Conservation (phyloP, 345 rosid species). For the Salix purpurea region DNA sequence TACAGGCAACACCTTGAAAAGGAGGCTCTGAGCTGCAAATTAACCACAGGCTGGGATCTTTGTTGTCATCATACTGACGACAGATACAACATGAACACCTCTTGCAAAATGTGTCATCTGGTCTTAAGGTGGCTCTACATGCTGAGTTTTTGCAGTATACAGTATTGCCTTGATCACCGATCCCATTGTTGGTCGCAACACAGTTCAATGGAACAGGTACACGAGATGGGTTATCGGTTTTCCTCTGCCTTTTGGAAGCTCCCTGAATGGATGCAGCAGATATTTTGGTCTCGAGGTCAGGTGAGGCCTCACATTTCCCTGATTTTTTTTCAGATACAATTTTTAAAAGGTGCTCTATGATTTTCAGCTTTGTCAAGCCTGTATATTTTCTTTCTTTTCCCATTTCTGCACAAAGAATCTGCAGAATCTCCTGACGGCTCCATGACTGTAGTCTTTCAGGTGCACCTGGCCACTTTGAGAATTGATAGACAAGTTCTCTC, state of each 20-base stretch:
- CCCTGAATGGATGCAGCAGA: slow-evolving; percentile 33
- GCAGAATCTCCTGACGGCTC: slow-evolving; percentile 91
- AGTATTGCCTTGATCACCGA: slow-evolving; percentile 29
- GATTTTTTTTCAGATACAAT: slow-evolving; percentile 66
- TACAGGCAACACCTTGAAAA: slow-evolving; percentile 61
- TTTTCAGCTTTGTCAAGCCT: slow-evolving; percentile 81
- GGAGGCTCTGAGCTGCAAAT: slow-evolving; percentile 71
- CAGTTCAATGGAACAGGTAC: slow-evolving; percentile 38
- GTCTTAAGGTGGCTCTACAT: slow-evolving; percentile 66
- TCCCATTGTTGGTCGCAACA: slow-evolving; percentile 13
- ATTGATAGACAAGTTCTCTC: slow-evolving; percentile 71
- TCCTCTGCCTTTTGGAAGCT: slow-evolving; percentile 58
- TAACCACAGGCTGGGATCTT: slow-evolving; percentile 94
- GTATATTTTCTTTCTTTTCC: slow-evolving; percentile 98
- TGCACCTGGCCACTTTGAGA: slow-evolving; percentile 67
- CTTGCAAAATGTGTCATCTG: slow-evolving; percentile 64
- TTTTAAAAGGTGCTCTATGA: slow-evolving; percentile 79
- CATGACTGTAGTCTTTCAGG: slow-evolving; percentile 72
- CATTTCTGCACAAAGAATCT: slow-evolving; percentile 90
- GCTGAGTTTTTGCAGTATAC: slow-evolving; percentile 77
- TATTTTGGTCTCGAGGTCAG: slow-evolving; percentile 34
- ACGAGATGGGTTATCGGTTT: slow-evolving; percentile 57
- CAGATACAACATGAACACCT: slow-evolving; percentile 94
- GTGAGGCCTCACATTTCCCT: slow-evolving; percentile 32
- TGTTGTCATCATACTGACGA: slow-evolving; percentile 74